phyloP scores from a whole-genome alignment of 2,329 filamentous ascomycete species.

The Verticillium klebahnii region DNA sequence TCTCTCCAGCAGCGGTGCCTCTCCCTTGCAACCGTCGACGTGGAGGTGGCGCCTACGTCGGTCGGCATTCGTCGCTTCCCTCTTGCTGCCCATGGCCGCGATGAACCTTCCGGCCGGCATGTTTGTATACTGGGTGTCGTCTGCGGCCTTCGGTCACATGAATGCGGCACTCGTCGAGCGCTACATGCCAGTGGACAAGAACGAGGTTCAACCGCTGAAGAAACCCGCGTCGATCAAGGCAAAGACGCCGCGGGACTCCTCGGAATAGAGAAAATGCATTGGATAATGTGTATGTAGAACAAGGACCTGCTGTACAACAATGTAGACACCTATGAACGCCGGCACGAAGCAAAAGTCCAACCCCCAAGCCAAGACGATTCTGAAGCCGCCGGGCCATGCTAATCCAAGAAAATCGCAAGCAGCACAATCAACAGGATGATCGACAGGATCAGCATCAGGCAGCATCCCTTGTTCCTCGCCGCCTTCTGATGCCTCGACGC shows the following conservation, averaged over 20 bases:
- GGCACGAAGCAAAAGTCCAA: not conserved
- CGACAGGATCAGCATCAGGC: constrained; percentile 79
- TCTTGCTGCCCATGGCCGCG: constrained; percentile 25
- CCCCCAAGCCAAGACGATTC: not conserved
- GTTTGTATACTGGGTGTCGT: constrained; percentile 35
- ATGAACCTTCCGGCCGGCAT: constrained; percentile 32
- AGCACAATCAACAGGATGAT: constrained; percentile 88
- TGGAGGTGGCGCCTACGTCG: constrained; percentile 6
- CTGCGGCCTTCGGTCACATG: constrained; percentile 27
- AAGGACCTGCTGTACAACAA: constrained; percentile 11
- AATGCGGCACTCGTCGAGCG: constrained; percentile 25
- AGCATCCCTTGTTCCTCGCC: constrained; percentile 91
- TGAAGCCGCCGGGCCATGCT: constrained; percentile 1
- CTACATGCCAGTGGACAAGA: not conserved
- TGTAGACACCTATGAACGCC: not conserved
- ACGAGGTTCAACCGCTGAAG: not conserved
- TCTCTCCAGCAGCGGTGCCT: not conserved
- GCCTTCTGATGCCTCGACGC: constrained; percentile 93
- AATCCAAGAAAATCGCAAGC: constrained; percentile 78
- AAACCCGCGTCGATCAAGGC: not conserved
- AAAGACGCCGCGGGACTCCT: not conserved
- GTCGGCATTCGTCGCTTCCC: not conserved
- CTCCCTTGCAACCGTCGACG: not conserved
- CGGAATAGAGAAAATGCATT: not conserved
- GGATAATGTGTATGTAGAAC: constrained; percentile 1